These are phyloP conservation scores for Volvox carteri DNA, from an alignment of 163 green algal genomes.

Conservation along the genomic window DNA sequence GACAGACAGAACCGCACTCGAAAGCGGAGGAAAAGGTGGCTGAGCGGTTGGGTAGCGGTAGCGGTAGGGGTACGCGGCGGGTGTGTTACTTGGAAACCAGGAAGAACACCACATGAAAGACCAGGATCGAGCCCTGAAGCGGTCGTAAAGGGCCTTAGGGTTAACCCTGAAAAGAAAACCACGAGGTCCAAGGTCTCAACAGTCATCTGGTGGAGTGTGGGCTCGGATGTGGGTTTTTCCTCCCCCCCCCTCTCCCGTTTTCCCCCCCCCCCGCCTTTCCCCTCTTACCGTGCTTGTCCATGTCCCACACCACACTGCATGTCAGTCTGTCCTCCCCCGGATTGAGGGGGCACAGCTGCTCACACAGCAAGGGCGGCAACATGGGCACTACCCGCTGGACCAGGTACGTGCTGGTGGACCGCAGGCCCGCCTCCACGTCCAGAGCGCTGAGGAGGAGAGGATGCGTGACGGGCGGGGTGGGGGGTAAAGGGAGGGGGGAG, in stretches of 20 bases:
- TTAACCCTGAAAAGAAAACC: not conserved
- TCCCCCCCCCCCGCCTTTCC: not conserved
- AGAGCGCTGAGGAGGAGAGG: constrained; percentile 70
- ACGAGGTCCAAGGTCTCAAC: not conserved
- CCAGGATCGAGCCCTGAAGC: not conserved
- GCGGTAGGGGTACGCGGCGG: too few species aligned
- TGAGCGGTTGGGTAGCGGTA: too few species aligned
- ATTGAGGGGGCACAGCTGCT: constrained; percentile 77
- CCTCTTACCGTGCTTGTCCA: constrained; percentile 68
- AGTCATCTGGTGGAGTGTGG: too few species aligned
- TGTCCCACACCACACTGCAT: constrained; percentile 95
- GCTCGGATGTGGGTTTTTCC: not conserved
- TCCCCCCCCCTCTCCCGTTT: not conserved
- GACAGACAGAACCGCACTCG: too few species aligned
- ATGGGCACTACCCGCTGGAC: constrained; percentile 93
- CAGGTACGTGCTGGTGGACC: constrained; percentile 87
- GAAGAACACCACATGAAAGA: not conserved
- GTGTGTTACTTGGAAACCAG: not conserved
- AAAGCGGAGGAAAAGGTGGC: too few species aligned
- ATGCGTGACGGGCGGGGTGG: not conserved
- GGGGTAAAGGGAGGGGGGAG: not conserved
- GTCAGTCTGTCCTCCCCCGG: constrained; percentile 91
- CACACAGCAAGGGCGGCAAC: constrained; percentile 92
- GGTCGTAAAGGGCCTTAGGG: not conserved
- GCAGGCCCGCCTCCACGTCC: constrained; percentile 83